phyloP scores from a whole-genome alignment of 176 grass and related monocot genomes.

The Hyparrhenia diplandra region DNA sequence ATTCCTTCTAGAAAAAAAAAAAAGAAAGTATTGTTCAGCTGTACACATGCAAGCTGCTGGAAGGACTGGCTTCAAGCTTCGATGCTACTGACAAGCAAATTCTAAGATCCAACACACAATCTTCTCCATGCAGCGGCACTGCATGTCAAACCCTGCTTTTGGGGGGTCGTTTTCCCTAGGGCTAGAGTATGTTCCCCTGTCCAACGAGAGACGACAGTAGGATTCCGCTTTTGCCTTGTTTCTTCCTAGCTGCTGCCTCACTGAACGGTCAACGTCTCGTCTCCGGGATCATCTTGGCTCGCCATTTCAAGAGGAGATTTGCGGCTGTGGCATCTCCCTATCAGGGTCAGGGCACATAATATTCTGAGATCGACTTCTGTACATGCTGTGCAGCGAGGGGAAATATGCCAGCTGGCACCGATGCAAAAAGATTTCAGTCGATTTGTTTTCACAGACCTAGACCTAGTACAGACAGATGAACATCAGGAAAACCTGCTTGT shows the following conservation, averaged over 20 bases:
- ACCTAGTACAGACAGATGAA: background rate
- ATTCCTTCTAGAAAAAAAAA: no score
- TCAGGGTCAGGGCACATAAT: background rate
- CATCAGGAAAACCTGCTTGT: background rate
- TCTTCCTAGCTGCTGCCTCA: background rate
- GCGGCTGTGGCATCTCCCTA: background rate
- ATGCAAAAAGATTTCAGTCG: background rate
- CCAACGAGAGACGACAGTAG: background rate
- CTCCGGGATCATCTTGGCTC: background rate
- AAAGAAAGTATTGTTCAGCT: no score
- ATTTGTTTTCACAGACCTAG: background rate
- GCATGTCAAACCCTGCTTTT: background rate
- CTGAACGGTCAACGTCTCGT: constrained; percentile 4
- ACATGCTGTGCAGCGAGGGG: background rate
- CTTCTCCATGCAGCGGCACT: background rate
- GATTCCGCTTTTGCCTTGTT: background rate
- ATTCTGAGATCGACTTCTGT: background rate
- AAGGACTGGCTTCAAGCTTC: background rate
- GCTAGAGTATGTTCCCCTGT: background rate
- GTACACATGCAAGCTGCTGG: background rate
- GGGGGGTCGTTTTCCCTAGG: background rate
- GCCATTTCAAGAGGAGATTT: constrained; percentile 7
- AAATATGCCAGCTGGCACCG: no score
- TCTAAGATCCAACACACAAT: background rate
- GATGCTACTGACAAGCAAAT: background rate